phyloP scores from a whole-genome alignment of 2,329 filamentous ascomycete genomes.

The Phoma sp. region DNA sequence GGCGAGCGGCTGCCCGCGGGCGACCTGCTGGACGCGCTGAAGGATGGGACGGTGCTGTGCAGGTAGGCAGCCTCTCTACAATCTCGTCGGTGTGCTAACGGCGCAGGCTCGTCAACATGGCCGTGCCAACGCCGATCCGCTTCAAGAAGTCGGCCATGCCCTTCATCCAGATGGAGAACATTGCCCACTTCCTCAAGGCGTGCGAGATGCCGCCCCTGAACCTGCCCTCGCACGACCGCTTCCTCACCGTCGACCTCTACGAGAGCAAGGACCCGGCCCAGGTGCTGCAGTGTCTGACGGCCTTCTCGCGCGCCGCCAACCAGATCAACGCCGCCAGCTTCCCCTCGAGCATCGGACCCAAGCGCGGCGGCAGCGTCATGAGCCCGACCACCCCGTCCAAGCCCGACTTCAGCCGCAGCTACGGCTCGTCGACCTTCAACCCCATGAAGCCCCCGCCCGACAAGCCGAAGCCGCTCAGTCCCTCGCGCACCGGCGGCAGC shows the following conservation, averaged over 20 bases:
- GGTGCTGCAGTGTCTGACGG: constrained; percentile 88
- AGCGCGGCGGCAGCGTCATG: constrained; percentile 55
- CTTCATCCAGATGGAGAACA: constrained; percentile 99
- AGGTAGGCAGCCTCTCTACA: constrained; percentile 64
- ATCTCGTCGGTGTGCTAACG: constrained; percentile 2
- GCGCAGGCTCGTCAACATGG: constrained; percentile 80
- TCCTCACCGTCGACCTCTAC: constrained; percentile 95
- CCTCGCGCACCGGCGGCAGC: constrained; percentile 59
- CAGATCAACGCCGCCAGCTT: constrained; percentile 76
- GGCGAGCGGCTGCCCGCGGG: constrained; percentile 74
- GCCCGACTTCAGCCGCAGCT: constrained; percentile 41
- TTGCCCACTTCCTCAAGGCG: constrained; percentile 90
- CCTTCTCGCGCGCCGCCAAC: constrained; percentile 89
- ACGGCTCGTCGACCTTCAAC: constrained; percentile 56
- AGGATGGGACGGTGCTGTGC: constrained; percentile 92
- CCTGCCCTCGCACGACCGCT: constrained; percentile 91
- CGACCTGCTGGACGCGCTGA: constrained; percentile 85
- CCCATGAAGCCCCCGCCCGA: constrained; percentile 46
- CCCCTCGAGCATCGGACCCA: constrained; percentile 77
- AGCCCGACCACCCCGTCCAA: constrained; percentile 37
- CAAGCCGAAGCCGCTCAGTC: constrained; percentile 50
- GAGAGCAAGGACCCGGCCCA: constrained; percentile 96
- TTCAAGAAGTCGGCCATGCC: constrained; percentile 95
- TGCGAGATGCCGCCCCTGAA: constrained; percentile 86
- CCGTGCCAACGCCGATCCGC: constrained; percentile 77